Percentiles rank a stretch among this genome's conserved stretches.
These are phyloP conservation scores for Dichotomopilus funicola DNA, from an alignment of 2,329 filamentous ascomycete species.

Conservation along the genomic window DNA sequence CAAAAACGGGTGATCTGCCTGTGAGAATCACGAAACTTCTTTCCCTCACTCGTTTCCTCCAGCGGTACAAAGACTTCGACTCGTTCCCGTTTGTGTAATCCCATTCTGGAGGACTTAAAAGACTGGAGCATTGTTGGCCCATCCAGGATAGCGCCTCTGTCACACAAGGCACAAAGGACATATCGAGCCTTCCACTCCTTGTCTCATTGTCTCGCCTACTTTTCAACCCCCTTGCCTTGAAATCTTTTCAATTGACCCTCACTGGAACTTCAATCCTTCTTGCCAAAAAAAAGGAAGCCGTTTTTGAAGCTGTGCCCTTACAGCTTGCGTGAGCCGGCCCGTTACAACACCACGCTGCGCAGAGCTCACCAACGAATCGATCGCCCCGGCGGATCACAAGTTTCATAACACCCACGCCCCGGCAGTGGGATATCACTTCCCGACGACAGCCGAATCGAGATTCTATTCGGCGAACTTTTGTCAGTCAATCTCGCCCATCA, in stretches of 20 bases:
- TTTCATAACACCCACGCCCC: background rate
- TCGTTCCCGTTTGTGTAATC: too few relatives aligned
- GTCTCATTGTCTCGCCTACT: too few relatives aligned
- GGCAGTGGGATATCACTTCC: too few relatives aligned
- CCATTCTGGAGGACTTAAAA: too few relatives aligned
- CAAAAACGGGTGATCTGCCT: background rate
- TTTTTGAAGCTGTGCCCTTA: background rate
- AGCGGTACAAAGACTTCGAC: background rate
- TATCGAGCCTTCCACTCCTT: too few relatives aligned
- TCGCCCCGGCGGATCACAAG: slow-evolving; percentile 8
- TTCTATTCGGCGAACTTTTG: slow-evolving; percentile 2
- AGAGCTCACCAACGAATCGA: background rate
- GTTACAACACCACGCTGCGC: background rate
- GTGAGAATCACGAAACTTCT: background rate
- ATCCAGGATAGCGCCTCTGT: background rate
- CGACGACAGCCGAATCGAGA: background rate
- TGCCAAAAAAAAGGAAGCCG: too few relatives aligned
- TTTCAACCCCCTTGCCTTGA: too few relatives aligned
- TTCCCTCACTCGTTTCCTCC: background rate
- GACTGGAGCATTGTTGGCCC: too few relatives aligned
- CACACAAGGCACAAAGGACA: background rate
- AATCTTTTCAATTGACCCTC: background rate
- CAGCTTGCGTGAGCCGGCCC: background rate
- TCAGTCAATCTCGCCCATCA: slow-evolving; percentile 6
- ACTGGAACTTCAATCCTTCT: too few relatives aligned